phyloP scores from a whole-genome alignment of 106 monocot genomes.

The Apostasia ramifera region DNA sequence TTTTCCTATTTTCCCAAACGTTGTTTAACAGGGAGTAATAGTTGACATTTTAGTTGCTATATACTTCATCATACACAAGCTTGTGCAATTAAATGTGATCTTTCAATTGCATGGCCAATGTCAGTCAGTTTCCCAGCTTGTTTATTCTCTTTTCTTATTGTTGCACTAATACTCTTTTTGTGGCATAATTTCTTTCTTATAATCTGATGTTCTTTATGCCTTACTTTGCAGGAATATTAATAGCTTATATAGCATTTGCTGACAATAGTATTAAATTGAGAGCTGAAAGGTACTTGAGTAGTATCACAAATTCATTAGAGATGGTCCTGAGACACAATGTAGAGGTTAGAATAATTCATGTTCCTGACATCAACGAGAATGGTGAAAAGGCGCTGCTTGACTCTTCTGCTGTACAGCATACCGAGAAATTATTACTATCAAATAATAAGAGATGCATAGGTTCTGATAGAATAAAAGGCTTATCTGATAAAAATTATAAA shows the following conservation, averaged over 20 bases:
- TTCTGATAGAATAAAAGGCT: constrained; percentile 1
- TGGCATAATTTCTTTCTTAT: too few relatives aligned
- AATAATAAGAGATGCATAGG: constrained; percentile 6
- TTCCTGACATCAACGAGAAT: constrained; percentile 11
- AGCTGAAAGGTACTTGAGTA: constrained; percentile 74
- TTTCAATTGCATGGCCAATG: too few relatives aligned
- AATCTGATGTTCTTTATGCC: too few relatives aligned
- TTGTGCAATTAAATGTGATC: too few relatives aligned
- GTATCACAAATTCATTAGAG: constrained; percentile 85
- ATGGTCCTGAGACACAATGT: constrained; percentile 51
- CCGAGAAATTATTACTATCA: constrained; percentile 4
- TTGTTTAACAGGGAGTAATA: too few relatives aligned
- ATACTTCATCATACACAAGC: too few relatives aligned
- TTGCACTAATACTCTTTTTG: too few relatives aligned
- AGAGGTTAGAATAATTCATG: constrained; percentile 44
- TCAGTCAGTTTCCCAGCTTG: too few relatives aligned
- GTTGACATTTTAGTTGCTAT: too few relatives aligned
- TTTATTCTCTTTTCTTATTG: too few relatives aligned
- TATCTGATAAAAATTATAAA: constrained; percentile 8
- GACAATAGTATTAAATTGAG: constrained; percentile 44
- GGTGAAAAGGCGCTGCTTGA: not conserved
- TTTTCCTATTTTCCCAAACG: too few relatives aligned
- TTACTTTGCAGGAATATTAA: constrained; percentile 37
- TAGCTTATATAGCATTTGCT: constrained; percentile 60
- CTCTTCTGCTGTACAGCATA: not conserved